Percentiles rank a stretch among this genome's conserved stretches.
phyloP scores from a whole-genome alignment of 495 filamentous ascomycete genomes.

The Choiromyces venosus region DNA sequence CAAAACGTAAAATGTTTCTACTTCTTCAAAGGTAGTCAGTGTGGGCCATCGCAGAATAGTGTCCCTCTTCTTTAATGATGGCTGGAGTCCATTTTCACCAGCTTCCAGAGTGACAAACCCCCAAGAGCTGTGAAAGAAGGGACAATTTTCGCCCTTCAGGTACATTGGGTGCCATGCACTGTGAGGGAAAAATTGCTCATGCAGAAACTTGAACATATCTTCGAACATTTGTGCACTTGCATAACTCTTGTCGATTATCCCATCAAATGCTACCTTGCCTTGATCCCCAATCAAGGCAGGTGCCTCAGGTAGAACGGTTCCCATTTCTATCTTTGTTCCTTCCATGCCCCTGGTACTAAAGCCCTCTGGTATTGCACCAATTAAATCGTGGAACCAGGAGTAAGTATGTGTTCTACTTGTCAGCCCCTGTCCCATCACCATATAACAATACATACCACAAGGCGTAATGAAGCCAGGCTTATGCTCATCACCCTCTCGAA shows the following conservation, averaged over 20 bases:
- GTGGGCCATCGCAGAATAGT: background rate
- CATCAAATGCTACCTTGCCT: background rate
- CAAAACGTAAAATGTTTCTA: background rate
- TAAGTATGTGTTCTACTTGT: no score
- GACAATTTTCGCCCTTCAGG: background rate
- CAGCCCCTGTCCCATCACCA: no score
- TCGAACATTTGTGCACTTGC: background rate
- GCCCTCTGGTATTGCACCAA: no score
- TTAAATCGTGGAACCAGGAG: no score
- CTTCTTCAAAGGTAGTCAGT: background rate
- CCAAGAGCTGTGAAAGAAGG: background rate
- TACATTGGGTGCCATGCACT: background rate
- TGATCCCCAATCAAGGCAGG: background rate
- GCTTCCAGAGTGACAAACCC: background rate
- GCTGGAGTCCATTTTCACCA: background rate
- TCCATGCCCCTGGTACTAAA: no score
- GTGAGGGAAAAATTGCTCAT: background rate
- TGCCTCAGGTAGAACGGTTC: no score
- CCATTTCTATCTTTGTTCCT: no score
- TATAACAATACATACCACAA: no score
- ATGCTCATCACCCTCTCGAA: no score
- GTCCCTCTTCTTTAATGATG: background rate
- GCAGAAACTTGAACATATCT: background rate
- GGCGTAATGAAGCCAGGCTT: no score
- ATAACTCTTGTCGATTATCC: background rate